Evolutionary conservation across 2,329 filamentous ascomycete genomes (phyloP).

Genomic region (Colletotrichum sp.): DNA sequence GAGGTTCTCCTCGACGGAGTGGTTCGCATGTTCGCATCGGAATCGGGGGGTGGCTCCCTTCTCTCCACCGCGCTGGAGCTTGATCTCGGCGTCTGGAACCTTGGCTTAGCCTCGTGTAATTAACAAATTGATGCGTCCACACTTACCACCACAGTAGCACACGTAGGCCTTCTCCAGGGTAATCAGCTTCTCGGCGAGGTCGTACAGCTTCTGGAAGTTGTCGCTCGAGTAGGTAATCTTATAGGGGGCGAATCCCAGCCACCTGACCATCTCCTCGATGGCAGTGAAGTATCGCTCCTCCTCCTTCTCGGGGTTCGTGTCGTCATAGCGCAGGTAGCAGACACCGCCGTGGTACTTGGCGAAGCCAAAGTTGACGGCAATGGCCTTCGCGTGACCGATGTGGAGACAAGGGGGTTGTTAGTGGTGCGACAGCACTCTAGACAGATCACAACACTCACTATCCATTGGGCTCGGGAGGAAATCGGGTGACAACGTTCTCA

Average conservation of each 20-base stretch:
- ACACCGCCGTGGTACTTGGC: slow-evolving; percentile 79
- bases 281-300: slow-evolving; percentile 87
- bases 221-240: slow-evolving; percentile 88
- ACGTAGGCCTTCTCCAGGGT: slow-evolving; percentile 76
- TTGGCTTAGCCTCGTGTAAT: too few species aligned
- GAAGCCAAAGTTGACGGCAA: slow-evolving; percentile 96
- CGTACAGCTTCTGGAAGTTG: slow-evolving; percentile 87
- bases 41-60: slow-evolving; percentile 72
- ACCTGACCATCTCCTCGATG: slow-evolving; percentile 87
- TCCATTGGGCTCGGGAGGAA: slow-evolving; percentile 90
- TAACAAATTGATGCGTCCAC: too few species aligned
- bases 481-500: slow-evolving; percentile 70
- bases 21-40: slow-evolving; percentile 80
- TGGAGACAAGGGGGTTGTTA: slow-evolving; percentile 1
- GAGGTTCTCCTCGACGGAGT: slow-evolving; percentile 77
- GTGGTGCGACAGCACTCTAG: slow-evolving; percentile 46
- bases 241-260: slow-evolving; percentile 67
- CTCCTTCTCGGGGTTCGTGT: slow-evolving; percentile 94
- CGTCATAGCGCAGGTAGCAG: slow-evolving; percentile 77
- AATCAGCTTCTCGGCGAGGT: slow-evolving; percentile 86
- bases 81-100: slow-evolving; percentile 73
- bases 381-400: slow-evolving; percentile 94
- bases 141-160: slow-evolving; percentile 76
- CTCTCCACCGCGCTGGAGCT: slow-evolving; percentile 83
- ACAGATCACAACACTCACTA: slow-evolving; percentile 57